phyloP scores from a whole-genome alignment of 305 asterid genomes.

The Fraxinus angustifolia region DNA sequence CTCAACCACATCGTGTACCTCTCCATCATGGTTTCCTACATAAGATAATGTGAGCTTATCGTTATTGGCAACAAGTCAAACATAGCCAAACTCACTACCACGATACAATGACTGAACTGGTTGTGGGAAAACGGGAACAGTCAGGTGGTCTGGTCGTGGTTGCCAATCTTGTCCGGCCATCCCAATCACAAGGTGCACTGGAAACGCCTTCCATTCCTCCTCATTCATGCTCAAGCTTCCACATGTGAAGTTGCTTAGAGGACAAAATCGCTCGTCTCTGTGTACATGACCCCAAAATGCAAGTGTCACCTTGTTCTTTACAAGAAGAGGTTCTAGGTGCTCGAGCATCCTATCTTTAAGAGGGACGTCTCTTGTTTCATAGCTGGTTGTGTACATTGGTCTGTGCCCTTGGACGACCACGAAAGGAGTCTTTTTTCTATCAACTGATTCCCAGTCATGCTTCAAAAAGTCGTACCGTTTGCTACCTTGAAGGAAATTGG shows the following conservation, averaged over 20 bases:
- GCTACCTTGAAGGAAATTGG: slow-evolving; percentile 52
- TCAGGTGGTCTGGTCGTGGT: slow-evolving; percentile 57
- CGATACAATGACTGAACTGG: slow-evolving; percentile 62
- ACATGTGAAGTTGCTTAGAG: slow-evolving; percentile 70
- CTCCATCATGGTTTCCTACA: slow-evolving; percentile 81
- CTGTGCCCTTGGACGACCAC: slow-evolving; percentile 93
- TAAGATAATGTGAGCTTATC: slow-evolving; percentile 63
- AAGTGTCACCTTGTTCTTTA: slow-evolving; percentile 61
- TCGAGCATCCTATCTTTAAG: slow-evolving; percentile 48
- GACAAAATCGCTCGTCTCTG: slow-evolving; percentile 77
- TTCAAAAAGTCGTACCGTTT: slow-evolving; percentile 49
- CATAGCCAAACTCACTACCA: slow-evolving; percentile 79
- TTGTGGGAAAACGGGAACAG: slow-evolving; percentile 67
- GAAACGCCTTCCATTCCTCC: slow-evolving; percentile 42
- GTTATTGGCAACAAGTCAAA: slow-evolving; percentile 55
- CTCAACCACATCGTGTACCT: slow-evolving; percentile 75
- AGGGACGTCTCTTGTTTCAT: slow-evolving; percentile 55
- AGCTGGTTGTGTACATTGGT: slow-evolving; percentile 91
- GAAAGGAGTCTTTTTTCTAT: slow-evolving; percentile 52
- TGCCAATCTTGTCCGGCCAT: slow-evolving; percentile 97
- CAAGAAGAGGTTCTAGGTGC: slow-evolving; percentile 69
- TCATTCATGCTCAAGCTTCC: slow-evolving; percentile 48
- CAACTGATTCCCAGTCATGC: slow-evolving; percentile 49
- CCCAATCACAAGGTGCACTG: slow-evolving; percentile 81
- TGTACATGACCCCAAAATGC: slow-evolving; percentile 95